A percentile compares a stretch with the other conserved stretches of the same genome.
phyloP scores from a whole-genome alignment of 2,329 filamentous ascomycete genomes.

The Paecilomyces dactylethromorphus region DNA sequence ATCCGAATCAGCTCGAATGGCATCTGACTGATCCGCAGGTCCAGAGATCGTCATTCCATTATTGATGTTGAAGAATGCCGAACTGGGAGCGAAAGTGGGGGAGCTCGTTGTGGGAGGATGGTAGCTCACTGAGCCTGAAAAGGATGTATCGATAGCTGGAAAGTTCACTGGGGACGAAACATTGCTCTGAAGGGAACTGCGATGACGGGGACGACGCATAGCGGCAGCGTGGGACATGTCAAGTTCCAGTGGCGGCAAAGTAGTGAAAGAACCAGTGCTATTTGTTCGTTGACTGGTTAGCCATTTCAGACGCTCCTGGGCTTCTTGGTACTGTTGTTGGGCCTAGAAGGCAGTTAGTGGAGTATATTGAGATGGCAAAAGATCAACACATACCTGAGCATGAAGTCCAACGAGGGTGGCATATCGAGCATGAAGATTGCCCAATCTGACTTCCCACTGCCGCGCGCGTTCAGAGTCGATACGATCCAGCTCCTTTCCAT shows the following conservation, averaged over 20 bases:
- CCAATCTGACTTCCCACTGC: constrained; percentile 40
- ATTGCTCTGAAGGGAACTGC: constrained; percentile 41
- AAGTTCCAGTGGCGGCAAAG: constrained; percentile 35
- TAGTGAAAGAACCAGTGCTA: constrained; percentile 31
- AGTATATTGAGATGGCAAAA: background rate
- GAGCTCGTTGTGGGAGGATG: constrained; percentile 45
- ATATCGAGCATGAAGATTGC: constrained; percentile 37
- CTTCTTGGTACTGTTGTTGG: constrained; percentile 40
- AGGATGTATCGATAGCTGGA: constrained; percentile 31
- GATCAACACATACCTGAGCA: constrained; percentile 22
- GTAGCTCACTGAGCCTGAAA: constrained; percentile 38
- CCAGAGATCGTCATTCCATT: constrained; percentile 55
- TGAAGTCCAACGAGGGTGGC: constrained; percentile 35
- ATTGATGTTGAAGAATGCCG: constrained; percentile 56
- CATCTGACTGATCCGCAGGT: constrained; percentile 32
- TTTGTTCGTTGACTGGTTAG: constrained; percentile 31
- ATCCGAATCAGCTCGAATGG: constrained; percentile 46
- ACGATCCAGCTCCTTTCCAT: constrained; percentile 45
- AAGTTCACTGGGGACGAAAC: constrained; percentile 41
- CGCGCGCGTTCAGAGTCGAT: constrained; percentile 43
- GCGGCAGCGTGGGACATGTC: constrained; percentile 33
- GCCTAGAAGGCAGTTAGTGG: constrained; percentile 12
- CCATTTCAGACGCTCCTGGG: constrained; percentile 40
- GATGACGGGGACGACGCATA: constrained; percentile 39
- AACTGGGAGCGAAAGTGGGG: constrained; percentile 44